phyloP scores from a whole-genome alignment of 2,329 filamentous ascomycete species.

The Fusarium coicis region DNA sequence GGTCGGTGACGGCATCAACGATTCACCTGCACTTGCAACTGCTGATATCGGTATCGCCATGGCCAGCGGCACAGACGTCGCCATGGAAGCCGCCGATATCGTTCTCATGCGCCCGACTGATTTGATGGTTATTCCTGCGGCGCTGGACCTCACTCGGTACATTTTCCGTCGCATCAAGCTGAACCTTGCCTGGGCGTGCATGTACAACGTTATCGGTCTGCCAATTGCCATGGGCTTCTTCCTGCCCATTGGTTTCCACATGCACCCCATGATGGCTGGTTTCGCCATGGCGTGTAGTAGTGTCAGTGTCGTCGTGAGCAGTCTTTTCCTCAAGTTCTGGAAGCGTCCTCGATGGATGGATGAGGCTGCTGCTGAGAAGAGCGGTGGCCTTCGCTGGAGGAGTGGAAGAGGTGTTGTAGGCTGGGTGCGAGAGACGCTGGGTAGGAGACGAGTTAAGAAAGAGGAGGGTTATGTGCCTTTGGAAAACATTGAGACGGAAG shows the following conservation, averaged over 20 bases:
- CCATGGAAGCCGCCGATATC: conserved; percentile 96
- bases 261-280: conserved; percentile 94
- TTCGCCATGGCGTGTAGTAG: conserved; percentile 93
- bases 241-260: conserved; percentile 84
- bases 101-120: conserved; percentile 95
- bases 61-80: conserved; percentile 91
- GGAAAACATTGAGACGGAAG: conserved; percentile 58
- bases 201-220: conserved; percentile 91
- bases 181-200: conserved; percentile 91
- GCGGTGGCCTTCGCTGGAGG: conserved; percentile 57
- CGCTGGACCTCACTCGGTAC: conserved; percentile 80
- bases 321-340: conserved; percentile 88
- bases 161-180: conserved; percentile 95
- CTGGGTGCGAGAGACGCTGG: conserved; percentile 55
- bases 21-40: conserved; percentile 92
- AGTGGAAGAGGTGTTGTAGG: conserved; percentile 56
- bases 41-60: conserved; percentile 95
- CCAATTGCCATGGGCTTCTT: conserved; percentile 98
- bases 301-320: conserved; percentile 88
- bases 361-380: conserved; percentile 70
- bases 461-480: conserved; percentile 71
- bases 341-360: conserved; percentile 87
- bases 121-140: conserved; percentile 90
- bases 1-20: conserved; percentile 99
- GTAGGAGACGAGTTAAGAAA: conserved; percentile 52